Conservation (phyloP, 805 yeast genomes). For the Tetrapisispora namnaoensis region DNA sequence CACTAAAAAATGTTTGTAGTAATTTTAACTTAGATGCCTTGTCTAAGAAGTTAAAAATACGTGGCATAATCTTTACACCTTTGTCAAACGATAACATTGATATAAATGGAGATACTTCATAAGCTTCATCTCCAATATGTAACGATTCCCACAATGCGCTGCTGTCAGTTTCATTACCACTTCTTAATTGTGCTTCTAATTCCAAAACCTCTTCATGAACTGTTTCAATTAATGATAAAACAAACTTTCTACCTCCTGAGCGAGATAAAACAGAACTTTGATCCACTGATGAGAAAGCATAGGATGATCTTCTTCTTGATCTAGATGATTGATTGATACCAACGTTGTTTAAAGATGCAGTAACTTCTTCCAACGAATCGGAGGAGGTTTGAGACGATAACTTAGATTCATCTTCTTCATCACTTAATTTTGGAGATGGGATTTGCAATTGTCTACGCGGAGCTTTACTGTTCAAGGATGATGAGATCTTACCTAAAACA, state of each 20-base stretch:
- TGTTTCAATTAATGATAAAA: slow-evolving; percentile 63
- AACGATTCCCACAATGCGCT: slow-evolving; percentile 66
- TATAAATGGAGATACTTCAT: slow-evolving; percentile 66
- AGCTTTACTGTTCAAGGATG: slow-evolving; percentile 69
- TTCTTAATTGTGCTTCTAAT: slow-evolving; percentile 67
- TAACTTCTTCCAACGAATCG: slow-evolving; percentile 25
- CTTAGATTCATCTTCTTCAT: slow-evolving; percentile 38
- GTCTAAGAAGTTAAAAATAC: slow-evolving; percentile 74
- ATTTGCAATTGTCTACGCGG: slow-evolving; percentile 81
- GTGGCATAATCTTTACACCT: slow-evolving; percentile 79
- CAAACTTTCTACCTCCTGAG: slow-evolving; percentile 40
- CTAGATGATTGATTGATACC: slow-evolving; percentile 19
- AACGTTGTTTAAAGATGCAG: slow-evolving; percentile 25
- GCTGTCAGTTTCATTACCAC: slow-evolving; percentile 38
- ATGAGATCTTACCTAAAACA: slow-evolving; percentile 80
- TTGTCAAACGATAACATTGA: slow-evolving; percentile 76
- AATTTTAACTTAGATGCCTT: slow-evolving; percentile 69
- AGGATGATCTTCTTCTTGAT: slow-evolving; percentile 30
- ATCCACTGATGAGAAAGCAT: slow-evolving; percentile 28
- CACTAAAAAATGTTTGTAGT: slow-evolving; percentile 67
- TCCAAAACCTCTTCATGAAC: slow-evolving; percentile 69
- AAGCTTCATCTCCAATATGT: slow-evolving; percentile 52
- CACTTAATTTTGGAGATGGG: slow-evolving; percentile 26
- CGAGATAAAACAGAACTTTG: slow-evolving; percentile 28
- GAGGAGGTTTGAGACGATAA: slow-evolving; percentile 13